Percentiles rank a stretch among this genome's conserved stretches.
phyloP scores from a whole-genome alignment of 352 stramenopile genomes.

The Globisporangium paddicum region DNA sequence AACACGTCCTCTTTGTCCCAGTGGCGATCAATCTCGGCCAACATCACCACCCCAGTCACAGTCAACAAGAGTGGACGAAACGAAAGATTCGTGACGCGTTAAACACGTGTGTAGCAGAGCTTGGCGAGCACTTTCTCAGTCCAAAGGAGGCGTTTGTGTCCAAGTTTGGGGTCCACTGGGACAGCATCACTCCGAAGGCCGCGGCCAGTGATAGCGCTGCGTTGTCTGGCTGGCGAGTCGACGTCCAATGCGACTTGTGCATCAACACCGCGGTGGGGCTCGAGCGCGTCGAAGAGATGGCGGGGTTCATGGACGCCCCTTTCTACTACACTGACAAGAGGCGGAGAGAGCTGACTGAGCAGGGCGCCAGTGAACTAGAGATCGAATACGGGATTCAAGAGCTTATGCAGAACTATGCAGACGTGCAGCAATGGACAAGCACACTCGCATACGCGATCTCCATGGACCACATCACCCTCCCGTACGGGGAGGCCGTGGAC shows the following conservation, averaged over 20 bases:
- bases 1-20: neutral
- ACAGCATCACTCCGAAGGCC: neutral
- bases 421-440: neutral
- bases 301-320: no score
- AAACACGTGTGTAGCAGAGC: neutral
- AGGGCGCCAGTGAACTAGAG: neutral
- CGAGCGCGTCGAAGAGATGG: no score
- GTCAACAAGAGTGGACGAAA: neutral
- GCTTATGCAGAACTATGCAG: no score
- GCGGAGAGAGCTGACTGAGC: neutral
- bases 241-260: neutral
- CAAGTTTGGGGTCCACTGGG: neutral
- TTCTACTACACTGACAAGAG: neutral
- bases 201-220: no score
- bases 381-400: neutral
- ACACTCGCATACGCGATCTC: neutral
- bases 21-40: neutral
- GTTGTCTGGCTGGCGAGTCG: no score
- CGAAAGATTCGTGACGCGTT: neutral
- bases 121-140: no score
- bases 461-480: no score
- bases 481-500: no score
- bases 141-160: neutral
- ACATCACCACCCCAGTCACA: neutral
- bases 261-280: neutral